Conservation (phyloP, 179 eudicot species). For the Beta lomatogona region DNA sequence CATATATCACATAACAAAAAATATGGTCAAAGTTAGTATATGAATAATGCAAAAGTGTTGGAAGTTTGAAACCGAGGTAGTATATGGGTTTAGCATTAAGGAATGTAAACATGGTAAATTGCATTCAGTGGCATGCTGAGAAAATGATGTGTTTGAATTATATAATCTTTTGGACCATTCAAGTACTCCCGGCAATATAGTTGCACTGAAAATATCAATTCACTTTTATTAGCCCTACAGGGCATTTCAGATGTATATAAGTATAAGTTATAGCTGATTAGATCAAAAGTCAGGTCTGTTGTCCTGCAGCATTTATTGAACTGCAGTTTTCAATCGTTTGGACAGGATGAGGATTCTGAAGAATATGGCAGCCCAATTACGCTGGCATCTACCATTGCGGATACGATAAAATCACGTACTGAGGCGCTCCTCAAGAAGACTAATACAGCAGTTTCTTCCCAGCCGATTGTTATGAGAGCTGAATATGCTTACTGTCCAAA, state of each 20-base stretch:
- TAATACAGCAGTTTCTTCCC: conserved; percentile 78
- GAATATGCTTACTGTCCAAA: conserved; percentile 98
- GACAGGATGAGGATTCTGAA: conserved; percentile 93
- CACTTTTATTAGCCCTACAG: too few species aligned
- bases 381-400: conserved; percentile 77
- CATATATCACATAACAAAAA: too few species aligned
- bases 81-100: too few species aligned
- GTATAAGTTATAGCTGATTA: not conserved
- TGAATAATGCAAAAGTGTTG: too few species aligned
- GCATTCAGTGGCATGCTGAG: too few species aligned
- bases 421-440: conserved; percentile 73
- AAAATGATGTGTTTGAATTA: too few species aligned
- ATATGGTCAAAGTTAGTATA: too few species aligned
- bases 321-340: not conserved
- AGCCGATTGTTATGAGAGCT: conserved; percentile 97
- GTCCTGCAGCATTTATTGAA: conserved; percentile 4
- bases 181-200: too few species aligned
- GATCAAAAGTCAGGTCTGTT: not conserved
- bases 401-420: conserved; percentile 81
- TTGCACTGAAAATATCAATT: too few species aligned
- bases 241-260: not conserved
- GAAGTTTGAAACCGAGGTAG: too few species aligned
- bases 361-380: conserved; percentile 83
- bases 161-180: too few species aligned
- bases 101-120: too few species aligned